Base-by-base conservation (phyloP, 2,329 filamentous ascomycete genomes). In the Fusarium citri region DNA sequence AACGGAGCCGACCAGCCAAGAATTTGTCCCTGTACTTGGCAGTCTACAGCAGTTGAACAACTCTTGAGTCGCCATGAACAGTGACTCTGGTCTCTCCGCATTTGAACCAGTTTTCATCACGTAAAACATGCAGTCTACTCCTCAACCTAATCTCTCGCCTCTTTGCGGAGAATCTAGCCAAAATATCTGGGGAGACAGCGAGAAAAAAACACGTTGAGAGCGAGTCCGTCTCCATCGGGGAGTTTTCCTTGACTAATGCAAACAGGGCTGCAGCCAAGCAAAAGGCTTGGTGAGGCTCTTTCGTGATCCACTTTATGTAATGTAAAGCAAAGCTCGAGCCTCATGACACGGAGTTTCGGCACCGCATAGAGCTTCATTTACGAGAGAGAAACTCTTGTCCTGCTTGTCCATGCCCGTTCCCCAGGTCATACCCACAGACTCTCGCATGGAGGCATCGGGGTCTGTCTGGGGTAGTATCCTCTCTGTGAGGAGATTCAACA, bases 211-310 rank as follows among this genome's bases (percentile, higher is more conserved):
- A 41, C 16, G 34, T 30, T 41, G 26, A 34, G 55, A 59, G 37
- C 12, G 6, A 14, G 5, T 23, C 28, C 28, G 28, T 49, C 57
- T 67, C 55, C 37, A 43, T 66, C 46, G 34, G 40, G 45, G 45
- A 66, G 66, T 70, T 70, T 63, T 51, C 48, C 41, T 67, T 69
- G 66, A 70, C 66, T 70, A 69, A 69, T 70, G 48, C 62, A 55
- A 69, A 69, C 66, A 20, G 34, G 66, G 40, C 56, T 45, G 62
- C 62, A 69, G 66, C 66, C 66, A 69, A 69, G 66, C 66, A 69
- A 69, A 66, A 40, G 45, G 10, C 45, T 30, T 26, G 30, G 34
- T 66, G 66, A 54, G 66, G 66, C 66, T 69, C 66, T 69, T 64
- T 53, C 6, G 9, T 15, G 61, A 43, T 37, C 66, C 66, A 54